These are phyloP conservation scores for Stereocaulon alpinum DNA, from an alignment of 495 filamentous ascomycete genomes.

Conservation along the genomic window DNA sequence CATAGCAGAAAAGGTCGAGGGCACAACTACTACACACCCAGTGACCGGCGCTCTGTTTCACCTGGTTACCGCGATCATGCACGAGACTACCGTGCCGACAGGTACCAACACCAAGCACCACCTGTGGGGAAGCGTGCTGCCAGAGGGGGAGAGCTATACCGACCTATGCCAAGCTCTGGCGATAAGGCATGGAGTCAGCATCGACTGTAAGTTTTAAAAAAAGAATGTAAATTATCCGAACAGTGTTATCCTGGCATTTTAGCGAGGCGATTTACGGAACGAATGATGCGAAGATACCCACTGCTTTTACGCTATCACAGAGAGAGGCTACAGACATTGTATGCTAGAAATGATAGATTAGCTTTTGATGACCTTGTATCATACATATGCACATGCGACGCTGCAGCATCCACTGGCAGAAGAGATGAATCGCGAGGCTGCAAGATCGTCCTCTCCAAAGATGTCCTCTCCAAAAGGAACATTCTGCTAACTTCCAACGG, in stretches of 20 bases:
- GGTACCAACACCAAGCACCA: neutral
- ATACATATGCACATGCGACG: neutral
- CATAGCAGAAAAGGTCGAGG: neutral
- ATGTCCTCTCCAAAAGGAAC: neutral
- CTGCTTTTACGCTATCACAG: neutral
- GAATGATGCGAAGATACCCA: constrained; percentile 6
- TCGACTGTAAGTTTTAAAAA: constrained; percentile 16
- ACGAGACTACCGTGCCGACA: neutral
- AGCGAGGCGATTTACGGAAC: neutral
- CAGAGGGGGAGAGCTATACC: constrained; percentile 17
- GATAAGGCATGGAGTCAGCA: constrained; percentile 30
- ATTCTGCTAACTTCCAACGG: neutral
- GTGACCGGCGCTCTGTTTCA: constrained; percentile 3
- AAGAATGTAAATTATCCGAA: neutral
- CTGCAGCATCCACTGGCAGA: neutral
- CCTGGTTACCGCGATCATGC: neutral
- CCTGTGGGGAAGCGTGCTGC: constrained; percentile 1
- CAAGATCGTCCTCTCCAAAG: neutral
- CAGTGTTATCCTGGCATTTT: neutral
- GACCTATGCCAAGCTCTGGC: constrained; percentile 31
- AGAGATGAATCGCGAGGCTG: neutral
- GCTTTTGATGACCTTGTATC: neutral
- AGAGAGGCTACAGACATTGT: neutral
- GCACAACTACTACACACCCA: constrained; percentile 1
- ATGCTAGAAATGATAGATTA: constrained; percentile 5